A percentile compares a stretch with the other conserved stretches of the same genome.
Conservation (phyloP, 805 yeast species). For the Limtongia smithiae region DNA sequence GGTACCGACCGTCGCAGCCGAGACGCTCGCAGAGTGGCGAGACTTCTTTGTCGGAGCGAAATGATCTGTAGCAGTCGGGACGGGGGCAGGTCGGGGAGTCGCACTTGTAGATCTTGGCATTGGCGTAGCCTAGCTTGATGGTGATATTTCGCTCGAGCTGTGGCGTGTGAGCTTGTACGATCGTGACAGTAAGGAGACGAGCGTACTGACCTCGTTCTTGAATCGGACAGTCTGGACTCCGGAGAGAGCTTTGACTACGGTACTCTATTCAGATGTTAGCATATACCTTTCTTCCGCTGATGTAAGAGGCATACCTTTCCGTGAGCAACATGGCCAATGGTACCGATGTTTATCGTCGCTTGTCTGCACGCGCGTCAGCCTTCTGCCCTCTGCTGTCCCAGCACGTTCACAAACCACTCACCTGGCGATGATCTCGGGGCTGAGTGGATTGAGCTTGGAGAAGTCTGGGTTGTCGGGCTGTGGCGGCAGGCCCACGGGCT, state of each 20-base stretch:
- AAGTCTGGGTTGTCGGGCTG: conserved; percentile 92
- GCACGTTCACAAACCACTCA: conserved; percentile 11
- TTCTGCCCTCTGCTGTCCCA: neutral
- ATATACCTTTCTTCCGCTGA: neutral
- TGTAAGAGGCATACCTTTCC: conserved; percentile 49
- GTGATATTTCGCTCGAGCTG: conserved; percentile 94
- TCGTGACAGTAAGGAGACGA: too few species aligned
- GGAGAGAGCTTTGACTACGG: conserved; percentile 92
- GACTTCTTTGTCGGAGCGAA: conserved; percentile 91
- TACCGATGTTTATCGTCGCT: conserved; percentile 98
- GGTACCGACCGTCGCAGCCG: conserved; percentile 86
- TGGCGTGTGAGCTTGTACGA: neutral
- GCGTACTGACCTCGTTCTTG: conserved; percentile 67
- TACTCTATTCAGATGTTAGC: conserved; percentile 42
- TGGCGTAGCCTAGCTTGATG: conserved; percentile 96
- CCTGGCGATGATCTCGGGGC: conserved; percentile 84
- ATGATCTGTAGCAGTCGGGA: conserved; percentile 93
- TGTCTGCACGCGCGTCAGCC: conserved; percentile 53
- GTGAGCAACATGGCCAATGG: conserved; percentile 94
- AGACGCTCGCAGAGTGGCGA: conserved; percentile 85
- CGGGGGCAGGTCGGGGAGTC: conserved; percentile 80
- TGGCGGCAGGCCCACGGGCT: conserved; percentile 95
- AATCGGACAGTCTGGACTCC: conserved; percentile 99
- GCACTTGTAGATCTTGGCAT: conserved; percentile 95
- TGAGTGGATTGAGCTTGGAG: conserved; percentile 71